Evolutionary conservation across 1,284 basidiomycete genomes (phyloP).

Genomic region (Cystobasidium pallidum): DNA sequence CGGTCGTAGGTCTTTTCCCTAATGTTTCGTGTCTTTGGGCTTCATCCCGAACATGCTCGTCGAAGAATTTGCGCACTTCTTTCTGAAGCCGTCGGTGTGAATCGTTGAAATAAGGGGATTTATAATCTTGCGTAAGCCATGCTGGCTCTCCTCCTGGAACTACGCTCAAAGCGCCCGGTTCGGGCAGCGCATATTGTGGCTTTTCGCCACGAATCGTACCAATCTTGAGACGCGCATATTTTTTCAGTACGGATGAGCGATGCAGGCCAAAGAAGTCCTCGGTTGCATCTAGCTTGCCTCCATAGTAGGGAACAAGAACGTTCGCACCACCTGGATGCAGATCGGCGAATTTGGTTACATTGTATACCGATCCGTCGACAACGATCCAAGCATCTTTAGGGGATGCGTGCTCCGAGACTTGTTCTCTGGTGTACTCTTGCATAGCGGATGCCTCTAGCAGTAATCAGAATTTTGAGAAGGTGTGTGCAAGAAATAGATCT

Average conservation of each 20-base stretch:
- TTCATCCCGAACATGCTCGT: conserved; percentile 51
- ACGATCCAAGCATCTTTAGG: conserved; percentile 78
- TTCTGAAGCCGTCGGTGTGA: conserved; percentile 58
- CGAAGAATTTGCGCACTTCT: conserved; percentile 52
- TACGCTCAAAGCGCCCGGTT: conserved; percentile 55
- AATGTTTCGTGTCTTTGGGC: conserved; percentile 55
- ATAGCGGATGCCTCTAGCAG: too few species aligned
- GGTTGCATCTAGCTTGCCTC: conserved; percentile 47
- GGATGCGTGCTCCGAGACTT: conserved; percentile 62
- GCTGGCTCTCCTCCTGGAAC: conserved; percentile 83
- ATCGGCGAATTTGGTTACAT: conserved; percentile 66
- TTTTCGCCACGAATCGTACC: conserved; percentile 67
- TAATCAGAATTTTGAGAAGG: too few species aligned
- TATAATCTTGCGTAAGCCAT: conserved; percentile 78
- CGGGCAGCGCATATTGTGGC: conserved; percentile 62
- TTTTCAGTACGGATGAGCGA: conserved; percentile 73
- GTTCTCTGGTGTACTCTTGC: conserved; percentile 7
- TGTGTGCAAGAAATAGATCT: neutral
- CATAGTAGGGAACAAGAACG: conserved; percentile 61
- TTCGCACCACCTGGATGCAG: conserved; percentile 80
- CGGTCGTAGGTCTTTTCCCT: conserved; percentile 54
- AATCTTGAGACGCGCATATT: conserved; percentile 71
- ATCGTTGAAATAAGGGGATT: conserved; percentile 72
- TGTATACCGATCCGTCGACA: conserved; percentile 77
- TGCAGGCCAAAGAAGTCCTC: conserved; percentile 76